Base-by-base conservation (phyloP, 768 basidiomycete species). In the Serendipita sp. region DNA sequence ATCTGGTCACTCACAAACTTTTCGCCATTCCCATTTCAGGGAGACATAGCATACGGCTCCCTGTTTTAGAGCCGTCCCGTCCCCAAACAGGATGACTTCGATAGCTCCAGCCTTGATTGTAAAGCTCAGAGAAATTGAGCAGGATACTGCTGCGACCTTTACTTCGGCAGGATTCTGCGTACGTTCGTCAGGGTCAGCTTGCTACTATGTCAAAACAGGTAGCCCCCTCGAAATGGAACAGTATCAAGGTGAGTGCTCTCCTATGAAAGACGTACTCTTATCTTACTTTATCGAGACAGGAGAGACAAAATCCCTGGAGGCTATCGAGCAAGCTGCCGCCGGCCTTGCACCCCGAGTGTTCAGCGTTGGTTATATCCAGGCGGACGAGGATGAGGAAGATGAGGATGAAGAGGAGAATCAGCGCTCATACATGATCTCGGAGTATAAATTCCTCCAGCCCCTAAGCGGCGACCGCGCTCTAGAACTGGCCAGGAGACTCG, bases 251-350 rank as follows among this genome's bases (percentile, higher is more conserved):
- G 55, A 31, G 55, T 33, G 10, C 18, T 27, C 16, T 18, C 8
- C 33, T 11, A 37, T 18, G 29, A 60, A 11, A n/a, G 16, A 29
- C 8, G 4, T 29, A 10, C 27, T 8, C 55, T 60, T 36, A 37
- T 33, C 55, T n/a, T 36, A 60, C 31, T 23, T n/a, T 52, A 23
- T 18, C 31, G 18, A 23, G 8, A 5, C 70, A 0, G 86, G 86
- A 11, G 88, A 91, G 72, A 81, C 78, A 44, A 82, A 83, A 68
- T 86, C 88, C 5, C 78, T 91, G 63, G 79, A 75, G 66, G 81
- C 78, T 2, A 87, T 90, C 60, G 68, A 77, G 31, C 68, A 69
- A 16, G 87, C 84, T n/a, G 85, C 86, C 2, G 85, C 86, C 11
- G 82, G 83, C 0, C 71, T 90, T 27, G 83, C 79, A 1, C 88